Base-by-base conservation (phyloP, 441 rosid species). In the Bocquillonia castaneifolia region DNA sequence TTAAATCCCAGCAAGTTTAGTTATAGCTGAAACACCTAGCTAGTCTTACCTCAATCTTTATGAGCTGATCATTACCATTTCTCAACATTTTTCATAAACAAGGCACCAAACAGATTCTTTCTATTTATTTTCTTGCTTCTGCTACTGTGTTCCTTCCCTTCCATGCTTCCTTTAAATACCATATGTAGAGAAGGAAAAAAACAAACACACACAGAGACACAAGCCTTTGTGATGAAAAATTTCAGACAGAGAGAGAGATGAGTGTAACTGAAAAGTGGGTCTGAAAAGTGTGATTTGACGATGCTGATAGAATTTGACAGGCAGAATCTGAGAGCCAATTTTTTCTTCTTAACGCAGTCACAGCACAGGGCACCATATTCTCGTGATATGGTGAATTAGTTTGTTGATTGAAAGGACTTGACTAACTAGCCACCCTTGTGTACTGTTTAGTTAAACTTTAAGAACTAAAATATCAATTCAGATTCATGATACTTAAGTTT, bases 71-170 rank as follows among this genome's bases (percentile, higher is more conserved):
- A 52, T 65, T 62, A 34, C 56, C 72, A 75, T 78, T 80, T 60
- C 68, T 64, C 61, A 70, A 69, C 85, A 88, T 84, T 75, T 66
- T 62, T n/a, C n/a, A n/a, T n/a, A n/a, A 4, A 10, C 8, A 18
- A 20, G 25, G 12, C 15, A 42, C 9, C 2, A 48, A 31, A 6
- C 2, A 48, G 14, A 48, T 36, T n/a, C n/a, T n/a, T n/a, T n/a
- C n/a, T n/a, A 10, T 17, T 26, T 56, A 48, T 29, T 25, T 34
- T 51, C 5, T n/a, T 59, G 31, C 23, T 64, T 53, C 37, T 57
- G 29, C 20, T 17, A 50, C 22, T 26, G 65, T 64, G 59, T 45
- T 20, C 31, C 5, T 28, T 53, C 53, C 13, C 17, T 34, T 8
- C 13, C 6, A 32, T 26, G 25, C 52, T 31, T 65, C 55, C 60